Conservation (phyloP, 140 eudicot species). For the Senecio squalidus region DNA sequence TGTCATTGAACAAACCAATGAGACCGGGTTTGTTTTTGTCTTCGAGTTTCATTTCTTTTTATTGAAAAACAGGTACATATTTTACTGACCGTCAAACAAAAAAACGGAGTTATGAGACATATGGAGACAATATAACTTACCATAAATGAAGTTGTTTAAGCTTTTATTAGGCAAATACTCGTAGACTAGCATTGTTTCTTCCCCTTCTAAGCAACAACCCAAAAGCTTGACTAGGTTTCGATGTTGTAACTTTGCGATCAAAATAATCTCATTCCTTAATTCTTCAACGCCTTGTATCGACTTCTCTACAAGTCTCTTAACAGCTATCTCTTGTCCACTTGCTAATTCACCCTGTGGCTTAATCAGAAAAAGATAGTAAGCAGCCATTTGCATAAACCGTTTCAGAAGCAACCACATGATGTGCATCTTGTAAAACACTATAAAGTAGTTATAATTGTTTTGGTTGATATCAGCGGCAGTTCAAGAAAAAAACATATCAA, state of each 20-base stretch:
- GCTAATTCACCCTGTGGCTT: slow-evolving; percentile 42
- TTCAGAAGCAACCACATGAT: slow-evolving; percentile 1
- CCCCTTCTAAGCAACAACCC: slow-evolving; percentile 56
- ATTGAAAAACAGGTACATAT: too few relatives aligned
- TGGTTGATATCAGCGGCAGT: too few relatives aligned
- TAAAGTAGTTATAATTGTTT: not conserved
- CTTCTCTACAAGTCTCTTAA: slow-evolving; percentile 46
- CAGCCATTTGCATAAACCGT: not conserved
- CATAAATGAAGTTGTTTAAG: slow-evolving; percentile 43
- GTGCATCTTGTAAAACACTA: not conserved
- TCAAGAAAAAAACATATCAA: too few relatives aligned
- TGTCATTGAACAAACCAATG: too few relatives aligned
- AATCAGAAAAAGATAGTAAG: not conserved
- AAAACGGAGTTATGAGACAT: not conserved
- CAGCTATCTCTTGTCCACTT: slow-evolving; percentile 58
- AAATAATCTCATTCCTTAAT: slow-evolving; percentile 43
- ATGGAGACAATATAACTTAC: slow-evolving; percentile 22
- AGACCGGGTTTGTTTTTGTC: too few relatives aligned
- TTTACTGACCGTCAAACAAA: too few relatives aligned
- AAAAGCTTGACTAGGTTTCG: slow-evolving; percentile 56
- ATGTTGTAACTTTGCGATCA: slow-evolving; percentile 65
- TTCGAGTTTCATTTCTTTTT: too few relatives aligned
- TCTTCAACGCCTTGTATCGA: slow-evolving; percentile 60
- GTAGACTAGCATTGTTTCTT: slow-evolving; percentile 58
- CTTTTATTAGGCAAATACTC: slow-evolving; percentile 60